phyloP scores from a whole-genome alignment of 2,329 filamentous ascomycete species.

The Calonectria ilicicola region DNA sequence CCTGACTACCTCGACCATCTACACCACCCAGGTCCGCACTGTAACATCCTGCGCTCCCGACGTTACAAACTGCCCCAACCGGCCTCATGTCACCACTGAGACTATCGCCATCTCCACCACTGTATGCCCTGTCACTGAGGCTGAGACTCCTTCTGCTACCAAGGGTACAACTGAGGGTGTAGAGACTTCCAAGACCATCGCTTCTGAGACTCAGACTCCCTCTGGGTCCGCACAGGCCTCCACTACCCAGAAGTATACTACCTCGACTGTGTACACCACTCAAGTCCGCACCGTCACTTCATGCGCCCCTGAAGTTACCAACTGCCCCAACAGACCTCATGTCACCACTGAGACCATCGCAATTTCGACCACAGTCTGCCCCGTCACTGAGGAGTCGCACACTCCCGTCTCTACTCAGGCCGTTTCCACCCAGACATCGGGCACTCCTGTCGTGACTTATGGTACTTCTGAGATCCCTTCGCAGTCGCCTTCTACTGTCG shows the following conservation, averaged over 20 bases:
- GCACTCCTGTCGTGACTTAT: neutral
- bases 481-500: neutral
- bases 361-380: conserved; percentile 47
- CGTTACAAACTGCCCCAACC: conserved; percentile 47
- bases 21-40: conserved; percentile 44
- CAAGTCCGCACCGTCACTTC: conserved; percentile 43
- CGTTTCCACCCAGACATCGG: neutral
- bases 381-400: neutral
- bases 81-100: conserved; percentile 40
- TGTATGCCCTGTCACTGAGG: neutral
- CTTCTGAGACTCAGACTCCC: neutral
- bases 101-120: conserved; percentile 51
- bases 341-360: conserved; percentile 45
- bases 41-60: conserved; percentile 46
- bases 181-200: neutral
- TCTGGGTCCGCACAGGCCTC: neutral
- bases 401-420: neutral
- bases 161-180: neutral
- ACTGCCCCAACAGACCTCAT: conserved; percentile 43
- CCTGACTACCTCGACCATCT: conserved; percentile 49
- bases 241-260: conserved; percentile 35
- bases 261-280: conserved; percentile 48
- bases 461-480: neutral
- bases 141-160: neutral
- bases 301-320: conserved; percentile 46